Conservation (phyloP, 2,329 filamentous ascomycete species). For the Colletotrichum viniferum region DNA sequence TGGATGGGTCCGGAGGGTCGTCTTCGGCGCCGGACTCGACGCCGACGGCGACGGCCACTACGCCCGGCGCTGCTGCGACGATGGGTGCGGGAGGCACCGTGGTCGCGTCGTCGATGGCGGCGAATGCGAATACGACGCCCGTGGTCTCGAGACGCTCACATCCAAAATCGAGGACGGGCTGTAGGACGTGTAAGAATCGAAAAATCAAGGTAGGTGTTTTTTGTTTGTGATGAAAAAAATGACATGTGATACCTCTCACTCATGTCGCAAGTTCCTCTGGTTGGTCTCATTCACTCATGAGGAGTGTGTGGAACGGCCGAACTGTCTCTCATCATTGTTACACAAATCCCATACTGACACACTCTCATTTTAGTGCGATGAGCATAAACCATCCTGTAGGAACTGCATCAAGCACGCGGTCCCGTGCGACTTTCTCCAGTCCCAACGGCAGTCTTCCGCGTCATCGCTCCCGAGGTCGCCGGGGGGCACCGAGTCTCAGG, state of each 20-base stretch:
- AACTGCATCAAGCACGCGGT: constrained; percentile 32
- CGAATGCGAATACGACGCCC: not conserved
- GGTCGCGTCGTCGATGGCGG: not conserved
- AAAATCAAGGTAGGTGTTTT: constrained; percentile 47
- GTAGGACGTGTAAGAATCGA: constrained; percentile 58
- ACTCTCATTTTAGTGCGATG: constrained; percentile 25
- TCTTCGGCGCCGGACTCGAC: constrained; percentile 17
- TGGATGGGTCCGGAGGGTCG: constrained; percentile 17
- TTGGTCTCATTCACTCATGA: not conserved
- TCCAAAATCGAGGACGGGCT: constrained; percentile 58
- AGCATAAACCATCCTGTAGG: constrained; percentile 28
- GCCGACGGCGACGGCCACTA: constrained; percentile 12
- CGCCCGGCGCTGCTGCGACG: not conserved
- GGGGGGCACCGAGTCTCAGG: not conserved
- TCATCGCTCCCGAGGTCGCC: constrained; percentile 12
- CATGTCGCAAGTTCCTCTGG: not conserved
- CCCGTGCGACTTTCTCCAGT: constrained; percentile 29
- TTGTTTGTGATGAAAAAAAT: not conserved
- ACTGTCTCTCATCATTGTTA: not conserved
- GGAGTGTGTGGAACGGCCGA: not conserved
- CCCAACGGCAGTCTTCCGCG: constrained; percentile 7
- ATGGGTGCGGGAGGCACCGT: not conserved
- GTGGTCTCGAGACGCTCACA: constrained; percentile 53
- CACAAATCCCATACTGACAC: not conserved
- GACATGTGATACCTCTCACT: not conserved